Evolutionary conservation across 164 flowering plant species (phyloP).

Genomic region (Macadamia tetraphylla): DNA sequence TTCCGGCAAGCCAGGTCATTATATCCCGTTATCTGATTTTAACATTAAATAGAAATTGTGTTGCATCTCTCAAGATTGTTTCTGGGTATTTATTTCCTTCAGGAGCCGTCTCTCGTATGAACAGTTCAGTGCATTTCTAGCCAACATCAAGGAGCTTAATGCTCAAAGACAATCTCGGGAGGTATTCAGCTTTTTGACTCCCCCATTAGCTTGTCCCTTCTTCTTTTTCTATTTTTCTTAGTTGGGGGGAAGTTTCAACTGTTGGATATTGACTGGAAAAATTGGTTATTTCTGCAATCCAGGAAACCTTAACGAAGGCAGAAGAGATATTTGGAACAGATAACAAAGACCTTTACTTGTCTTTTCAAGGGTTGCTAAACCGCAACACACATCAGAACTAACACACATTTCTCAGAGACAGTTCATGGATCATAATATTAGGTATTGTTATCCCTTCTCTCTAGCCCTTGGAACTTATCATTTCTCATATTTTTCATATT

Average conservation of each 20-base stretch:
- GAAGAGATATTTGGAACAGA: slow-evolving; percentile 89
- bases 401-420: slow-evolving; percentile 1
- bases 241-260: neutral
- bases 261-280: neutral
- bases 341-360: slow-evolving; percentile 77
- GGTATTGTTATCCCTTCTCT: too few relatives aligned
- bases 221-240: neutral
- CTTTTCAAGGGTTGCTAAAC: slow-evolving; percentile 84
- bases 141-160: slow-evolving; percentile 89
- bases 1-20: slow-evolving; percentile 89
- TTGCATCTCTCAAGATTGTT: neutral
- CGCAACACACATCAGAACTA: slow-evolving; percentile 43
- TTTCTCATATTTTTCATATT: too few relatives aligned
- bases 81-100: slow-evolving; percentile 15
- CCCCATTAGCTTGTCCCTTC: neutral
- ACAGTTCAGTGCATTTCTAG: slow-evolving; percentile 90
- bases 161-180: slow-evolving; percentile 93
- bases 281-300: slow-evolving; percentile 8
- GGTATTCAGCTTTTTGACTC: slow-evolving; percentile 30
- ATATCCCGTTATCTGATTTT: neutral
- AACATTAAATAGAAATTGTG: neutral
- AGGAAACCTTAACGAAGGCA: slow-evolving; percentile 92
- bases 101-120: slow-evolving; percentile 92
- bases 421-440: neutral
- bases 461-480: too few relatives aligned